Evolutionary conservation across 2,329 filamentous ascomycete genomes (phyloP), one percentile per base, ranked within the genome.

Genomic region (Corinectria fuckeliana): DNA sequence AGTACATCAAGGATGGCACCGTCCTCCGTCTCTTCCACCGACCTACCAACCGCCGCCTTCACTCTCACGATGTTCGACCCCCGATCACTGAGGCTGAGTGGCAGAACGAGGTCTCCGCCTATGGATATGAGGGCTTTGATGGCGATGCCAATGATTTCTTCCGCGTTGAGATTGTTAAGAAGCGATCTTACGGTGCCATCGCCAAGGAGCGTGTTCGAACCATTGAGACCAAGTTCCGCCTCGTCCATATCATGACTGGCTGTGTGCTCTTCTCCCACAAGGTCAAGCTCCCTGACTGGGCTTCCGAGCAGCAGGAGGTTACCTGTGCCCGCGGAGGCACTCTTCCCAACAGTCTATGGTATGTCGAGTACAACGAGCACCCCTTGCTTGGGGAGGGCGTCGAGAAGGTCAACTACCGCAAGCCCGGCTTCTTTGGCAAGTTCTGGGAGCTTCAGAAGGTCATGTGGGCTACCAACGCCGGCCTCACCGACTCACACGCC

Each of bases 401-500:
- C 13, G 95, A 98, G 75, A 97, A 92, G 80, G 94, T 97, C 78
- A 99, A 98, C 80, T 99, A 99, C 79, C 88, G 87, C 71, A 89
- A 93, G 69, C 95, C 94, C 13, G 93, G 94, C 25, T 99, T 99
- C 86, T 89, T 99, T 63, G 92, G 92, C 72, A 99, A 99, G 77
- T 99, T 99, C 81, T 93, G 90, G 87, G 95, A 99, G 79, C 84
- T 99, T 42, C 93, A 99, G 75, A 89, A 91, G 77, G 95, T 99
- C 64, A 99, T 99, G 95, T 99, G 95, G 95, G 93, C 86, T 71
- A 99, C 95, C 32, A 99, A 99, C 74, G 95, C 95, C 28, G 95
- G 95, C 41, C 87, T 99, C 48, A 92, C 95, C 23, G 95, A 99
- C 72, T 97, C 93, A 16, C 95, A 99, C 74, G 92, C 93, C 51